Percentiles rank a stretch among this genome's conserved stretches.
These are phyloP conservation scores for Pontederia crassipes DNA, from an alignment of 176 grass and related monocot genomes.

Conservation along the genomic window DNA sequence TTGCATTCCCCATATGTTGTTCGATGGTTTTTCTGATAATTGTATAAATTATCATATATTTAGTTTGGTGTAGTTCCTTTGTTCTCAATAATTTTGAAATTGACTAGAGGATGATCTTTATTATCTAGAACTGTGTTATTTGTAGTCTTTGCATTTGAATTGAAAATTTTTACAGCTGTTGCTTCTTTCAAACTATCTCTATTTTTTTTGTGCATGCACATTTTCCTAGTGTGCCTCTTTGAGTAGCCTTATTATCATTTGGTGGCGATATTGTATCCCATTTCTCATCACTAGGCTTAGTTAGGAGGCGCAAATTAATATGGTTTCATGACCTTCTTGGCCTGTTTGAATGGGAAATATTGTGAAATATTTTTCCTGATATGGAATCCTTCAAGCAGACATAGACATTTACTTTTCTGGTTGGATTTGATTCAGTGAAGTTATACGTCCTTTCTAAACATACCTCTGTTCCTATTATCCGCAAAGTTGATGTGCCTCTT, in stretches of 20 bases:
- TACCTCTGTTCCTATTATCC: not conserved
- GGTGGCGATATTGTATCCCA: not conserved
- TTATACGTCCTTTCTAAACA: not conserved
- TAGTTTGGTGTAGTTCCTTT: too few species aligned
- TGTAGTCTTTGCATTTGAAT: not conserved
- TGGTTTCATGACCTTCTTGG: not conserved
- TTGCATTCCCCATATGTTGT: too few species aligned
- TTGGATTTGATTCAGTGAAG: not conserved
- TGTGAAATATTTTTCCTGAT: not conserved
- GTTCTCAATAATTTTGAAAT: too few species aligned
- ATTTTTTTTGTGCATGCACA: not conserved
- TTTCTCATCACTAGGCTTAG: not conserved
- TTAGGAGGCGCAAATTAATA: not conserved
- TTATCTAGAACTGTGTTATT: too few species aligned
- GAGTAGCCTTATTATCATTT: not conserved
- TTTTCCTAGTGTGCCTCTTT: not conserved
- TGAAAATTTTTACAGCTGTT: not conserved
- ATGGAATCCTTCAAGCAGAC: not conserved
- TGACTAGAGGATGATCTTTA: too few species aligned
- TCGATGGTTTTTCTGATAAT: too few species aligned
- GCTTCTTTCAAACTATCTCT: not conserved
- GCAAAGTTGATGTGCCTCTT: not conserved
- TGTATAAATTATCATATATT: too few species aligned
- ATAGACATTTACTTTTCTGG: not conserved
- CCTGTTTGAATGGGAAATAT: not conserved